phyloP scores from a whole-genome alignment of 116 monocot genomes.

The Dioscorea cayenensis region DNA sequence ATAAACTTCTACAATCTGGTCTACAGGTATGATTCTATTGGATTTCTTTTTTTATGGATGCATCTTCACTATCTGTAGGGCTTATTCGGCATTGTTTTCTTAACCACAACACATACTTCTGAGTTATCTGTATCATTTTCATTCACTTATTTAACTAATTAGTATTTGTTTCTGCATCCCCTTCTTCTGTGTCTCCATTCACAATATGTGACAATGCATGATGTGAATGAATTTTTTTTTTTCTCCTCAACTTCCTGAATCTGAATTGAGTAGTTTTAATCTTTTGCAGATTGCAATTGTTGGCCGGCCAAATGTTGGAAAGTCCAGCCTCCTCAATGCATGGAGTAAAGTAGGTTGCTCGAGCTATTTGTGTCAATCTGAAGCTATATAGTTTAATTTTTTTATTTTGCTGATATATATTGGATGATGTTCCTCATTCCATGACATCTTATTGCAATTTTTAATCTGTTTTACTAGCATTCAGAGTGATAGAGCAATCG shows the following conservation, averaged over 20 bases:
- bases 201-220: not conserved
- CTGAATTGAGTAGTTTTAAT: not conserved
- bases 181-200: not conserved
- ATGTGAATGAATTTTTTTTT: not conserved
- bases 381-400: not conserved
- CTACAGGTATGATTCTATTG: slow-evolving; percentile 55
- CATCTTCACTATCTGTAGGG: not conserved
- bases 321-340: slow-evolving; percentile 92
- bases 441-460: slow-evolving; percentile 8
- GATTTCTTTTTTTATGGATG: not conserved
- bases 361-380: not conserved
- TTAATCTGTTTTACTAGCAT: slow-evolving; percentile 41
- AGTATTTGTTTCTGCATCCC: not conserved
- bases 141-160: not conserved
- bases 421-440: not conserved
- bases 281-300: slow-evolving; percentile 79
- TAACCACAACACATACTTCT: not conserved
- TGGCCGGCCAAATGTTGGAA: slow-evolving; percentile 95
- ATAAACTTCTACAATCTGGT: slow-evolving; percentile 84
- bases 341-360: slow-evolving; percentile 89
- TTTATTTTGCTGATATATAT: not conserved
- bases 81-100: not conserved
- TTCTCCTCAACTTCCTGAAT: not conserved
- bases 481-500: slow-evolving; percentile 97
- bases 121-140: not conserved